Evolutionary conservation across 768 basidiomycete species (phyloP), one percentile per base, ranked within the genome.

Genomic region (Termitomyces titanicus): DNA sequence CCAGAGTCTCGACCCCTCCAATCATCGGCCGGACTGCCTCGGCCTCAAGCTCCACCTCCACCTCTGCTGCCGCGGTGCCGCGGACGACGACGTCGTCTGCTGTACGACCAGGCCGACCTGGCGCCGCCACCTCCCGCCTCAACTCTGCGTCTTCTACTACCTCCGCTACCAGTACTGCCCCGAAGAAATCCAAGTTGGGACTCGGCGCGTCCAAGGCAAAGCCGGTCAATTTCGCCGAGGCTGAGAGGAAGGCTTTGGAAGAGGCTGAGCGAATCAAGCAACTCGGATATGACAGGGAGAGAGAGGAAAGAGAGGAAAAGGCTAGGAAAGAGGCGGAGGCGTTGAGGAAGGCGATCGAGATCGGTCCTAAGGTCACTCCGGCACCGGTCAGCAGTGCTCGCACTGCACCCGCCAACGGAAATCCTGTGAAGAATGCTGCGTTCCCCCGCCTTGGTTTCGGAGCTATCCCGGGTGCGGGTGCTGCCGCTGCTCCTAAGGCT

Each of bases 221-320:
- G 7, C 81, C 89, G 1, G 86, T 98, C 61, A 86, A 98, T 72
- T 99, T 99, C 68, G 97, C 89, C 18, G 93, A 93, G 63, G 97
- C 94, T 0, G 95, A 98, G 69, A 78, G 88, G 27, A 89, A 88
- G 61, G 97, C 97, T 0, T 67, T 81, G 25, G 95, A 94, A 64
- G 97, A 98, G 68, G 94, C 93, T 24, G 95, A 95, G 70, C 80
- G 94, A 54, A 83, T 94, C 68, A 89, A 91, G 68, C 85, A 94
- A 62, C 80, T 97, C 17, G 96, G 95, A 0, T 97, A 98, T 66
- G 93, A 97, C 67, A 81, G 90, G 18, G 81, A 86, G 65, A 77
- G 83, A 38, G 92, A 97, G 68, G 90, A 89, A 63, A 86, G 86
- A 20, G 94, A 94, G 65, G 90, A 88, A 61, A 85, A 82, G 64